phyloP scores from a whole-genome alignment of 2,329 filamentous ascomycete species.

The Myriosclerotinia duriaeana region DNA sequence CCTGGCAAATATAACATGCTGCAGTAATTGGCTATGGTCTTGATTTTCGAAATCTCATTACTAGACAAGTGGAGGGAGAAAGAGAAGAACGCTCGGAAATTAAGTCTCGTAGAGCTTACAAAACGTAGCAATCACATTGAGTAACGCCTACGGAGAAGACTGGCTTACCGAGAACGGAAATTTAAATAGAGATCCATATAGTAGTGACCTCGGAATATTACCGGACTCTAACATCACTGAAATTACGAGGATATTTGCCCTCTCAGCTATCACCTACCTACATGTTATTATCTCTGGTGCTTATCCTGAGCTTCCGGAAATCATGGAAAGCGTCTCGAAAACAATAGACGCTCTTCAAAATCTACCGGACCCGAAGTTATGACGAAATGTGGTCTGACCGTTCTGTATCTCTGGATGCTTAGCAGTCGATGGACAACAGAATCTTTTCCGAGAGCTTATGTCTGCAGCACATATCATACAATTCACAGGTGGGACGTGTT shows the following conservation, averaged over 20 bases:
- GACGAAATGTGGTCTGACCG: constrained; percentile 18
- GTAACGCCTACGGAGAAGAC: neutral
- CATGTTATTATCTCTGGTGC: constrained; percentile 30
- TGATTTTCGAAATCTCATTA: constrained; percentile 2
- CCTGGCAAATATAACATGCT: neutral
- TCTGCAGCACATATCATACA: neutral
- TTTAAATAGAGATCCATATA: neutral
- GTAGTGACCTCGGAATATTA: neutral
- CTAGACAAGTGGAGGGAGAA: neutral
- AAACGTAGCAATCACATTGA: neutral
- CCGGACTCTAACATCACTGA: neutral
- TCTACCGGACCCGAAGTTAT: constrained; percentile 3
- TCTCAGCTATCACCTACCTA: constrained; percentile 29
- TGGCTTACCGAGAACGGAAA: neutral
- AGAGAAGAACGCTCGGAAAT: neutral
- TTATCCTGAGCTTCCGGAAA: constrained; percentile 29
- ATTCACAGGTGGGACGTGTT: neutral
- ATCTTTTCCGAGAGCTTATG: neutral
- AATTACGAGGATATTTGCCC: constrained; percentile 27
- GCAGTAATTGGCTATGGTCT: neutral
- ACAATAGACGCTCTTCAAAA: constrained; percentile 25
- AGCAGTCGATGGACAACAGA: neutral
- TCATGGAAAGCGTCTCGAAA: constrained; percentile 32
- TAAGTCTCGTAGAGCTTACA: neutral
- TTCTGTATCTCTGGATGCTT: constrained; percentile 20